Conservation (phyloP, 768 basidiomycete genomes). For the Solioccasus polychromus region DNA sequence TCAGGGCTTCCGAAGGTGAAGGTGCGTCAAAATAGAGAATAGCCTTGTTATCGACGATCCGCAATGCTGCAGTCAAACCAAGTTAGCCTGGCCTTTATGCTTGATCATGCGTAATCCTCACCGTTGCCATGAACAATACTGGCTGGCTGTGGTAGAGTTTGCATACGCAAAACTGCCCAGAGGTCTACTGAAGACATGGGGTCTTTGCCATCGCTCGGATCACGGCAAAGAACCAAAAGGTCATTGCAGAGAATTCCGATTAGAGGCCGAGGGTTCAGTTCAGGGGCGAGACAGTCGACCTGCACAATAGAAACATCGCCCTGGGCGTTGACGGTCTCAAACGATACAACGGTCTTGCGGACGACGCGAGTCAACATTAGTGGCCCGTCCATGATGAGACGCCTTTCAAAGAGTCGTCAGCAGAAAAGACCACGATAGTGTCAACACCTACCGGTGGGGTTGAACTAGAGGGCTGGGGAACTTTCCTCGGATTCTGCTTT, state of each 20-base stretch:
- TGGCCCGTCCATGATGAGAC: constrained; percentile 90
- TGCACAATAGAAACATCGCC: constrained; percentile 80
- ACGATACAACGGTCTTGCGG: constrained; percentile 76
- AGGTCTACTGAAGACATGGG: constrained; percentile 75
- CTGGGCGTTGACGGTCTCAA: constrained; percentile 75
- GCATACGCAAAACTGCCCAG: constrained; percentile 97
- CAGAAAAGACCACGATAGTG: neutral
- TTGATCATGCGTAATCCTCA: constrained; percentile 28
- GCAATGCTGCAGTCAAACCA: constrained; percentile 51
- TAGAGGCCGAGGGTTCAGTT: constrained; percentile 74
- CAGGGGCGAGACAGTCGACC: constrained; percentile 87
- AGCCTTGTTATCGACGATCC: constrained; percentile 89
- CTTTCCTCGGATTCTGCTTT: constrained; percentile 81
- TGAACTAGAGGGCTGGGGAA: constrained; percentile 98
- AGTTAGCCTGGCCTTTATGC: constrained; percentile 6
- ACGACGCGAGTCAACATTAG: constrained; percentile 87
- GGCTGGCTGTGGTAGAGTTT: constrained; percentile 86
- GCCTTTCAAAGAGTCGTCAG: constrained; percentile 42
- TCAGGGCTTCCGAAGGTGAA: constrained; percentile 79
- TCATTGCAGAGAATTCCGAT: constrained; percentile 91
- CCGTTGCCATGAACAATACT: constrained; percentile 88
- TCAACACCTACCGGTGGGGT: constrained; percentile 82
- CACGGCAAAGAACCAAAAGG: constrained; percentile 86
- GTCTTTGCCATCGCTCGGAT: constrained; percentile 79
- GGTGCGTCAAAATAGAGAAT: constrained; percentile 87